Conservation (phyloP, 169 alveolate genomes). For the Condylostoma magnum region DNA sequence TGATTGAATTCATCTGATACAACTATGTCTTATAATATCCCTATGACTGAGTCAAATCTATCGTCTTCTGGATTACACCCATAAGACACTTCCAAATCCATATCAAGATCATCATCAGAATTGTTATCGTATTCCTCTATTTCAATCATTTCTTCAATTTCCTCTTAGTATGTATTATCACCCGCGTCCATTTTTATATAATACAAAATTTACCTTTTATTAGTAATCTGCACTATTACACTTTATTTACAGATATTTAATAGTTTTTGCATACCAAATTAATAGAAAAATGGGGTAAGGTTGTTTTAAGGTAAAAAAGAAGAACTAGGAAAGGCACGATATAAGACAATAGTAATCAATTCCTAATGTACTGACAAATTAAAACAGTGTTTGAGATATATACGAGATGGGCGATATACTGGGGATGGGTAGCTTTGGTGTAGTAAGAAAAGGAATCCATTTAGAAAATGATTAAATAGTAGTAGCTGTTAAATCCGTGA, state of each 20-base stretch:
- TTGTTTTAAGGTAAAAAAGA: no score
- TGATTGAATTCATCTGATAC: conserved; percentile 62
- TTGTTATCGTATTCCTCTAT: conserved; percentile 17
- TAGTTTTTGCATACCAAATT: no score
- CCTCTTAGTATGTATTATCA: conserved; percentile 6
- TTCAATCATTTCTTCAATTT: neutral
- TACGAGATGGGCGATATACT: conserved; percentile 3
- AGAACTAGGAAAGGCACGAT: no score
- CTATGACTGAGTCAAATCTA: conserved; percentile 66
- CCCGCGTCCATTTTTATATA: neutral
- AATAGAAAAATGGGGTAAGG: no score
- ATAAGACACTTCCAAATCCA: conserved; percentile 39
- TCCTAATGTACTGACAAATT: no score
- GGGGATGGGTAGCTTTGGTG: conserved; percentile 62
- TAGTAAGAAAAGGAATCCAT: conserved; percentile 61
- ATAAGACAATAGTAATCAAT: no score
- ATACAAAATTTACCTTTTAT: neutral
- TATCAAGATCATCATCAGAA: conserved; percentile 21
- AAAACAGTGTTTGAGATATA: neutral
- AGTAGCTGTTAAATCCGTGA: no score
- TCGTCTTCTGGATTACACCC: conserved; percentile 62
- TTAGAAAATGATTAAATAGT: no score
- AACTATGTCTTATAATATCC: conserved; percentile 67
- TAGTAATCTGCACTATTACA: no score
- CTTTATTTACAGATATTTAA: no score